Base-by-base conservation (phyloP, 176 grass and related monocot species). In the Eragrostis nindensis region DNA sequence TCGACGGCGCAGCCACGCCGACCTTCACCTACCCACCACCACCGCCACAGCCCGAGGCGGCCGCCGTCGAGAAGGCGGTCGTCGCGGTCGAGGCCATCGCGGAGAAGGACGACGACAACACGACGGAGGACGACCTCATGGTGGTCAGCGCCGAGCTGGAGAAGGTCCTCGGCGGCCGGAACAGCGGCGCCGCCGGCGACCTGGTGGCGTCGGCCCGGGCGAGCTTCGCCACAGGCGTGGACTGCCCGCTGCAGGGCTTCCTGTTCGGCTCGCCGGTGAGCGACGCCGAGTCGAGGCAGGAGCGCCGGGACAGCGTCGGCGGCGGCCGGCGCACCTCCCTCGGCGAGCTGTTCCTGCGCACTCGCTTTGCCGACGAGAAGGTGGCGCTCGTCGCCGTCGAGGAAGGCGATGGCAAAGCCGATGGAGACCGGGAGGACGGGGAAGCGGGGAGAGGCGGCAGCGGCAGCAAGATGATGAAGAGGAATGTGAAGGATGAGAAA, bases 281-380 rank as follows among this genome's bases (percentile, higher is more conserved):
- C 64, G 84, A 91, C 42, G 77, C 68, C 17, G 71, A 81, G 64
- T 87, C 86, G 4, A 63, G 64, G 24, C 70, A 73, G 27, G 86
- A 81, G 2, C 78, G 84, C 47, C 38, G 47, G 5, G 72, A 89
- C 0, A 74, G 39, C 52, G 25, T 18, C 14, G 88, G 68, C 75
- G 86, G 68, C 71, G 84, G 88, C 14, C 77, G 89, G 62, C 85
- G 97, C 45, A 92, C 91, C n/a, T 99, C 97, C 5, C 97, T 99
- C 17, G 97, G 97, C 2, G 97, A 99, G 85, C 75, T 99, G 64
- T 99, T 99, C 84, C 84, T 99, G 93, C 94, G 83, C 24, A 96
- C 87, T 45, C 85, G 91, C 62, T 93, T 99, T 52, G 5, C 82
- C 10, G 93, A 99, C 19, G 76, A 82, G 75, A 94, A 99, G 86